Conservation (phyloP, 1,139 yeast genomes). For the Candida smagusa region DNA sequence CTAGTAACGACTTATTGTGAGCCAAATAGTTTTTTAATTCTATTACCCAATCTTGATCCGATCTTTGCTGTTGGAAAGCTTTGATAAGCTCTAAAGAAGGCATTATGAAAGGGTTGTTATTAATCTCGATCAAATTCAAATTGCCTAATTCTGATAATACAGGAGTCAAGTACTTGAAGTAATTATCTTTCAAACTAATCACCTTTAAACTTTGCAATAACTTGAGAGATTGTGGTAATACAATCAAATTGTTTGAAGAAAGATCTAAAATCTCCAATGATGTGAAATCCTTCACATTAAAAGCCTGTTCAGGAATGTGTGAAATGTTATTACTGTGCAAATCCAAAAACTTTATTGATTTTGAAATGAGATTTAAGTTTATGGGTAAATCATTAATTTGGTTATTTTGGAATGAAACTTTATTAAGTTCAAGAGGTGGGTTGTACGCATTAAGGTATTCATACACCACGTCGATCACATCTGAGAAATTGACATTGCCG, state of each 20-base stretch:
- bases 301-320: constrained; percentile 42
- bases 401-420: constrained; percentile 54
- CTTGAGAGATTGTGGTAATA: constrained; percentile 35
- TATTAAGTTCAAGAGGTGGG: constrained; percentile 43
- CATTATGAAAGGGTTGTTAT: constrained; percentile 60
- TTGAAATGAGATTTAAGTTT: constrained; percentile 42
- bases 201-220: constrained; percentile 48
- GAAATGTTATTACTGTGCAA: constrained; percentile 57
- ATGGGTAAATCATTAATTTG: constrained; percentile 46
- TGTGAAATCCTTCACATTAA: constrained; percentile 35
- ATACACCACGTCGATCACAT: constrained; percentile 15
- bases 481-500: constrained; percentile 7
- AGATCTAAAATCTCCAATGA: constrained; percentile 66
- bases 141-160: constrained; percentile 49
- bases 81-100: constrained; percentile 44
- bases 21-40: constrained; percentile 45
- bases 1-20: constrained; percentile 27
- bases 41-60: constrained; percentile 54
- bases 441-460: constrained; percentile 14
- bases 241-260: constrained; percentile 51
- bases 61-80: constrained; percentile 33
- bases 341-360: constrained; percentile 57
- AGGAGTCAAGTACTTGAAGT: constrained; percentile 56
- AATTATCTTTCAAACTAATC: constrained; percentile 62
- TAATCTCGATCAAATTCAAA: constrained; percentile 63